Evolutionary conservation across 345 rosid genomes (phyloP), one percentile per base, ranked within the genome.

Genomic region (Mercurialis annua): DNA sequence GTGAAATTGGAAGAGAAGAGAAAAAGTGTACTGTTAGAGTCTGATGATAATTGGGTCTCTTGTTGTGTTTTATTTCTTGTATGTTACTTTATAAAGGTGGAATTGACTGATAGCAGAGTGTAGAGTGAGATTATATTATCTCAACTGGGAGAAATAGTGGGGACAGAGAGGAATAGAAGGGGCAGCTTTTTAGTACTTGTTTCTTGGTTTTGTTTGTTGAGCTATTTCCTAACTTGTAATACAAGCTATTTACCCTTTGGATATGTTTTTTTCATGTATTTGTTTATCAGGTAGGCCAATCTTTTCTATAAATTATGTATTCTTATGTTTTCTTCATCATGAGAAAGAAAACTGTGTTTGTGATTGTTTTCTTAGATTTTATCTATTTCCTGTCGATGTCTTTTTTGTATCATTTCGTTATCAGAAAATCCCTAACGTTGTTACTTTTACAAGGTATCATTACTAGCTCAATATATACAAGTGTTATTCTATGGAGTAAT

Each of bases 101-200:
- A 54, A 52, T 29, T 67, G 59, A 67, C 57, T 52, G 29, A 60
- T 43, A 73, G 68, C 43, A 49, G n/a, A 11, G 48, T 71, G 75
- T 64, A 71, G 60, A 36, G 48, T 53, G 53, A 53, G 53, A 18
- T 23, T 62, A 53, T 36, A 48, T 49, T 33, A 18, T 23, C n/a
- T 23, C 18, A 8, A 34, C 27, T 40, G 44, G 44, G 44, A 40
- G 44, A 40, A 24, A 23, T 29, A 56, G 58, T 30, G 48, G 36
- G 38, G 38, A 5, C 17, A 60, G 49, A 59, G 49, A 59, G 48
- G 26, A 12, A 43, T 29, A 15, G 48, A 66, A 55, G 1, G 64
- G 53, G 71, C 64, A 55, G n/a, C 31, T 31, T 31, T n/a, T 57
- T 33, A 26, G 31, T 30, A 51, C 59, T 65, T 14, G 30, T 67